These are phyloP conservation scores for Mycena crocata DNA, from an alignment of 768 basidiomycete genomes.

Conservation along the genomic window DNA sequence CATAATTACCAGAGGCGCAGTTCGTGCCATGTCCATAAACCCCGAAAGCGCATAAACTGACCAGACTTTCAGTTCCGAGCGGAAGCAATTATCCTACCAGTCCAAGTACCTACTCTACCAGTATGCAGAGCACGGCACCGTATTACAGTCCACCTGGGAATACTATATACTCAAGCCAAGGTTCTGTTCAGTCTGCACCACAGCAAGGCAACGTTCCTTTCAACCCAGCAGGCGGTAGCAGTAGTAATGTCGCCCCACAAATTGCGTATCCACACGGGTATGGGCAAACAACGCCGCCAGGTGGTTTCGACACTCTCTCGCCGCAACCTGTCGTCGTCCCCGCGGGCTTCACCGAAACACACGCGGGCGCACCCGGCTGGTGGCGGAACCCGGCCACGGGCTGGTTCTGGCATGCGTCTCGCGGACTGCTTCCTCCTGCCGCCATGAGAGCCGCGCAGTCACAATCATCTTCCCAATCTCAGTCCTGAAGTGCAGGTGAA, in stretches of 20 bases:
- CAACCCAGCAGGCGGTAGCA: not conserved
- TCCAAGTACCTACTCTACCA: not conserved
- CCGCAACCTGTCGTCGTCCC: conserved; percentile 30
- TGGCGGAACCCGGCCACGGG: conserved; percentile 29
- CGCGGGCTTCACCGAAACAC: conserved; percentile 28
- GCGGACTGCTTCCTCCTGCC: conserved; percentile 18
- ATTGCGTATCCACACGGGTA: not conserved
- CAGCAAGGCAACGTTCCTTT: not conserved
- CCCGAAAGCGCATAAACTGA: not conserved
- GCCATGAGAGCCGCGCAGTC: too few species aligned
- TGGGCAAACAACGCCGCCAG: not conserved
- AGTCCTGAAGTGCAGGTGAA: too few species aligned
- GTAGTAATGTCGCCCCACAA: not conserved
- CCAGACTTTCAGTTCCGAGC: not conserved
- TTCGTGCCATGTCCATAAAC: not conserved
- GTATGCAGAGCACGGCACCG: not conserved
- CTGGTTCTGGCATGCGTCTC: conserved; percentile 29
- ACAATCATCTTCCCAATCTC: too few species aligned
- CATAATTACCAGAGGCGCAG: conserved; percentile 14
- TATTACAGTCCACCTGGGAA: not conserved
- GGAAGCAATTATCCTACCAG: not conserved
- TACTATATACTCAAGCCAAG: conserved; percentile 1
- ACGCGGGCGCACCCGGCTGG: conserved; percentile 18
- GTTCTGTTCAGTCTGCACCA: not conserved
- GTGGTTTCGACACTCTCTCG: conserved; percentile 11